Base-by-base conservation (phyloP, 148 eudicot species). In the Simmondsia chinensis region DNA sequence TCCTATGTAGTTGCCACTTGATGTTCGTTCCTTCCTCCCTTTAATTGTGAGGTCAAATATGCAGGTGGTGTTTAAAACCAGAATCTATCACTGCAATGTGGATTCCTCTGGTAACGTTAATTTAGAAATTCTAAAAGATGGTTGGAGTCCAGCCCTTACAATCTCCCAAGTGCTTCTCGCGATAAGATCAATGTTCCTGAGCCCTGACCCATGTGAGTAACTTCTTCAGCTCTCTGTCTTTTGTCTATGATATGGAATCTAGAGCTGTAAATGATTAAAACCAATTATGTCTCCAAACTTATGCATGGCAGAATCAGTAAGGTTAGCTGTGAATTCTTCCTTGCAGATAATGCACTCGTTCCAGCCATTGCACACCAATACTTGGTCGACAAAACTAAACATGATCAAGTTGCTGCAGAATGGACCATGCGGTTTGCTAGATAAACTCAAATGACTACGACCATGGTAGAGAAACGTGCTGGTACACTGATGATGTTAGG, bases 121-220 rank as follows among this genome's bases (percentile, higher is more conserved):
- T 54, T 67, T 91, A 70, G 86, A 75, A 12, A 77, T 86, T 53
- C 65, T 91, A 42, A 86, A 86, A 51, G 94, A 91, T 34, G 74
- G 79, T 32, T 91, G 96, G 96, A 91, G 99, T 55, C 96, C 99
- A 0, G 89, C 99, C 39, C 68, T 86, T 22, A 82, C 99, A 29
- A 91, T 86, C 61, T 82, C 83, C 15, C 66, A 82, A 54, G 74
- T 91, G 51, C 68, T 91, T 6, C 71, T 79, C 38, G 86, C 96
- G 1, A 48, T 93, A 29, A 68, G 70, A 68, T 65, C 87, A 27
- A 56, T 86, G 20, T 82, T 91, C 55, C 66, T 75, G 19, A 77
- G 29, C 58, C 95, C 94, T 33, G 77, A 76, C 33, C 73, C 83
- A 12, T 76, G 99, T 86, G 66, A 65, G 99, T 55, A 7, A 10